These are phyloP conservation scores for Coccomyxa sp. DNA, from an alignment of 139 green algal species.

Conservation along the genomic window DNA sequence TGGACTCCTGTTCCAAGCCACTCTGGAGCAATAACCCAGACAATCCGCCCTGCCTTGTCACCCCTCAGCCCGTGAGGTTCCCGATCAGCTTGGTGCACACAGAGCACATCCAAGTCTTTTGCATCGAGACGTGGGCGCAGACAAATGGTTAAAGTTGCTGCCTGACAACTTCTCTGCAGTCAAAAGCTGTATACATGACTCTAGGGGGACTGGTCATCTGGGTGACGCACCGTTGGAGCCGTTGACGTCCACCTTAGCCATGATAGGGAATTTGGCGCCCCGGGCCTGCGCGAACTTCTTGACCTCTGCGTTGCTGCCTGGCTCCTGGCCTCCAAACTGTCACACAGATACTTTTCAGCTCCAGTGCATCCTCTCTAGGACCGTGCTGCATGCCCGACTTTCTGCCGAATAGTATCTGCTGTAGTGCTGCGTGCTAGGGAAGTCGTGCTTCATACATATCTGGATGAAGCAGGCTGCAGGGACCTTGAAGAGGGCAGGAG, in stretches of 20 bases:
- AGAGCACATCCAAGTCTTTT: background rate
- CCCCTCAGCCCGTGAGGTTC: no score
- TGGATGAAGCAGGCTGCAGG: background rate
- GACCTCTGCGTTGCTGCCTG: slow-evolving; percentile 58
- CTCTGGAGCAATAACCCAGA: no score
- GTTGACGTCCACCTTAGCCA: slow-evolving; percentile 71
- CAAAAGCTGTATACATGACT: no score
- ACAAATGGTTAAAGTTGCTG: no score
- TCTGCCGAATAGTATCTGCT: no score
- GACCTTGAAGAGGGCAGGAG: background rate
- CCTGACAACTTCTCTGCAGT: no score
- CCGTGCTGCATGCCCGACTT: no score
- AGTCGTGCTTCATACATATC: background rate
- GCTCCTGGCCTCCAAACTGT: slow-evolving; percentile 52
- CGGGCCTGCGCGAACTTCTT: slow-evolving; percentile 64
- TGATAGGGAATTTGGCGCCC: slow-evolving; percentile 53
- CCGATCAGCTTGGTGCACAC: no score
- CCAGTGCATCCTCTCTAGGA: background rate
- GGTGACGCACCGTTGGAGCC: slow-evolving; percentile 25
- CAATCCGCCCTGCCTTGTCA: no score
- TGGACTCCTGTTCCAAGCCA: no score
- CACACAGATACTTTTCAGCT: background rate
- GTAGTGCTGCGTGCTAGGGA: no score
- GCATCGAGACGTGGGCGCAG: background rate
- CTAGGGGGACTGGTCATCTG: no score